Conservation (phyloP, 305 asterid genomes). For the Fraxinus sp. region DNA sequence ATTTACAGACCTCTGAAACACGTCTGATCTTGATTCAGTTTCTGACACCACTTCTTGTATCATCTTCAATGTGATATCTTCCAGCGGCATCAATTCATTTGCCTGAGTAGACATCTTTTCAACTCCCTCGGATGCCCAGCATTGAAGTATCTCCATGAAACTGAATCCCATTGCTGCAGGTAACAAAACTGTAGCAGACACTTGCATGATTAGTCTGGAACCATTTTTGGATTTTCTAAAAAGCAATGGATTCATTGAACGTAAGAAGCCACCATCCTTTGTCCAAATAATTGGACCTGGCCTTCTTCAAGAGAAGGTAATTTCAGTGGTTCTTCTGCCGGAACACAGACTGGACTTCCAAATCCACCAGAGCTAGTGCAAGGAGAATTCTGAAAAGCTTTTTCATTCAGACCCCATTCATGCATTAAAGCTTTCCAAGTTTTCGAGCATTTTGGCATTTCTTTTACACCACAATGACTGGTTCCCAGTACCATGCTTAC, state of each 20-base stretch:
- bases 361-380: conserved; percentile 58
- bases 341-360: conserved; percentile 77
- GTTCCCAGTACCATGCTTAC: conserved; percentile 26
- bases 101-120: conserved; percentile 56
- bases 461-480: conserved; percentile 45
- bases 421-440: conserved; percentile 74
- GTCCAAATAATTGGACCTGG: conserved; percentile 47
- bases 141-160: conserved; percentile 51
- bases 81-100: conserved; percentile 64
- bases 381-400: conserved; percentile 57
- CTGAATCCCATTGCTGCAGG: conserved; percentile 62
- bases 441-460: conserved; percentile 62
- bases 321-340: conserved; percentile 48
- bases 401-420: conserved; percentile 73
- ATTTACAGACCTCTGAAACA: conserved; percentile 48
- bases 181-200: conserved; percentile 62
- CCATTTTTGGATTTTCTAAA: conserved; percentile 61
- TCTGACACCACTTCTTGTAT: conserved; percentile 52
- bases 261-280: conserved; percentile 52
- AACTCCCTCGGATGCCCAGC: conserved; percentile 71
- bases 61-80: conserved; percentile 70
- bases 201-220: conserved; percentile 69
- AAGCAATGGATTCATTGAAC: conserved; percentile 67
- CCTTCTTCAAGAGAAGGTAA: conserved; percentile 59
- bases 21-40: conserved; percentile 32